These are phyloP conservation scores for Acidiella bohemica DNA, from an alignment of 495 filamentous ascomycete species.

Conservation along the genomic window DNA sequence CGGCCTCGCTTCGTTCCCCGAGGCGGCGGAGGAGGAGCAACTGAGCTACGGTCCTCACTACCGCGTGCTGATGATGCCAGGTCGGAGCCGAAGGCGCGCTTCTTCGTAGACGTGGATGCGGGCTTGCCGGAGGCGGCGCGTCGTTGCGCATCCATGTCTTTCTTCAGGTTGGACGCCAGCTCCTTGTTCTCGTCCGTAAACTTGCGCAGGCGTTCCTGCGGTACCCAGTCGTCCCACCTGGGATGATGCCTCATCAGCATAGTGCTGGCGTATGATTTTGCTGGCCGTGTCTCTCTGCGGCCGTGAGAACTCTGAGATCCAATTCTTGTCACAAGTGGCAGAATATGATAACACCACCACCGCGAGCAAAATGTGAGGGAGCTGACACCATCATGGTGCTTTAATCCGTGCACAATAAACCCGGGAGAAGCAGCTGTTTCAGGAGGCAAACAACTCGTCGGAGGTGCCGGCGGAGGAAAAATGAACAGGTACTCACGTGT, in stretches of 20 bases:
- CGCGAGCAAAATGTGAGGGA: no score
- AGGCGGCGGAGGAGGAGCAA: slow-evolving; percentile 43
- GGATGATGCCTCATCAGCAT: no score
- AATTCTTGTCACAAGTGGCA: no score
- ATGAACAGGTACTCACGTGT: slow-evolving; percentile 50
- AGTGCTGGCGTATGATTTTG: no score
- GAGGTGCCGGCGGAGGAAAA: no score
- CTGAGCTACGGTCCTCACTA: slow-evolving; percentile 72
- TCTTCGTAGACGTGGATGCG: slow-evolving; percentile 39
- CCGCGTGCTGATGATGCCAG: slow-evolving; percentile 59
- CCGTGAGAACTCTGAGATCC: no score
- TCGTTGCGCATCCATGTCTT: slow-evolving; percentile 41
- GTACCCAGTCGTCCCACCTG: slow-evolving; percentile 98
- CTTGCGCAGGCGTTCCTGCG: slow-evolving; percentile 86
- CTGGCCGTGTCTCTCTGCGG: no score
- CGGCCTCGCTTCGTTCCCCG: slow-evolving; percentile 55
- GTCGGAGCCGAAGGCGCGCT: slow-evolving; percentile 55
- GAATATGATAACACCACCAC: no score
- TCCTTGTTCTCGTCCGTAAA: slow-evolving; percentile 87
- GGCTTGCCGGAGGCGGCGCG: slow-evolving; percentile 19
- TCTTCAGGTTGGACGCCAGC: slow-evolving; percentile 53
- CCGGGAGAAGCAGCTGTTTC: no score
- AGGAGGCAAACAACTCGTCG: no score
- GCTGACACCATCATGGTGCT: no score
- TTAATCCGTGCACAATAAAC: no score